Conservation (phyloP, 495 filamentous ascomycete species). For the Emericellopsis terricola region DNA sequence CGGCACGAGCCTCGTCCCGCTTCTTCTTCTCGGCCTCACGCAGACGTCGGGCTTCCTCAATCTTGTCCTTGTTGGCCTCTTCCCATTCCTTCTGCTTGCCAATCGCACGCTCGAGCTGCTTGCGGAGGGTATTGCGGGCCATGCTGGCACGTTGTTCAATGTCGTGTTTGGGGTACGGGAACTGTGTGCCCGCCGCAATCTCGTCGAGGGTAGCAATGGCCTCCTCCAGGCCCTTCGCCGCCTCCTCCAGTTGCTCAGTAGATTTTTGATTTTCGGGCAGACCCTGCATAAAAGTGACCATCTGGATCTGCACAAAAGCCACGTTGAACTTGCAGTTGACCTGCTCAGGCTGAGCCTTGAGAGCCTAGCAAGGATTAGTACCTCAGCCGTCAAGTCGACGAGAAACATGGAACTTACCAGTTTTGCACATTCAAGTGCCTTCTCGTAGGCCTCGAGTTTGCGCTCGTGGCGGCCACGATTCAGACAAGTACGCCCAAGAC, state of each 20-base stretch:
- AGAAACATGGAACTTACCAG: slow-evolving; percentile 25
- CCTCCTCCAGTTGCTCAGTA: slow-evolving; percentile 58
- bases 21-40: slow-evolving; percentile 60
- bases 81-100: slow-evolving; percentile 82
- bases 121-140: slow-evolving; percentile 83
- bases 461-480: slow-evolving; percentile 70
- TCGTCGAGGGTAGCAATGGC: slow-evolving; percentile 68
- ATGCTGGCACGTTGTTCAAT: slow-evolving; percentile 92
- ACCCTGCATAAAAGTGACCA: slow-evolving; percentile 62
- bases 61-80: slow-evolving; percentile 72
- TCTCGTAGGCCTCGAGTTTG: slow-evolving; percentile 63
- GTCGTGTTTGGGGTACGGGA: slow-evolving; percentile 78
- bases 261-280: slow-evolving; percentile 60
- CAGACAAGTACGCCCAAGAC: slow-evolving; percentile 87
- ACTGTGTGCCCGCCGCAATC: slow-evolving; percentile 63
- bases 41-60: slow-evolving; percentile 52
- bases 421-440: slow-evolving; percentile 69
- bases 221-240: slow-evolving; percentile 68
- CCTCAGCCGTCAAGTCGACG: not conserved
- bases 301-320: slow-evolving; percentile 88
- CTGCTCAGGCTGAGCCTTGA: slow-evolving; percentile 61
- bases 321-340: slow-evolving; percentile 93
- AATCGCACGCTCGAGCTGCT: slow-evolving; percentile 70
- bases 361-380: slow-evolving; percentile 33
- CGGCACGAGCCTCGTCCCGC: slow-evolving; percentile 53